These are phyloP conservation scores for Pleurotus cornucopiae DNA, from an alignment of 768 basidiomycete genomes.

Conservation along the genomic window DNA sequence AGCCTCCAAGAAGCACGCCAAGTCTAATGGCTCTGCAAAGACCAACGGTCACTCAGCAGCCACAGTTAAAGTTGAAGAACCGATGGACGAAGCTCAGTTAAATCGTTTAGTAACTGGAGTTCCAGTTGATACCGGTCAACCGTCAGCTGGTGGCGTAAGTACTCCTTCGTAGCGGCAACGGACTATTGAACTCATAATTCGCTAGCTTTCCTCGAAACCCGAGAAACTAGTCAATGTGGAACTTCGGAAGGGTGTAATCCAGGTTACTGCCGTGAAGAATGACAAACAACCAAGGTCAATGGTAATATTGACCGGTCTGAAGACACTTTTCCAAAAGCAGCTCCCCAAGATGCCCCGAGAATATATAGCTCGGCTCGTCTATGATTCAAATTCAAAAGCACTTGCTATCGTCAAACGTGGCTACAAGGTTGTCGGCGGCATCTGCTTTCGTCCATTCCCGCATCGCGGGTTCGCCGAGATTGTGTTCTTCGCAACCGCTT, in stretches of 20 bases:
- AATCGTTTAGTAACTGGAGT: constrained; percentile 77
- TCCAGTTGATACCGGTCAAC: constrained; percentile 61
- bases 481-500: constrained; percentile 96
- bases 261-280: constrained; percentile 81
- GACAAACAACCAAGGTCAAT: constrained; percentile 71
- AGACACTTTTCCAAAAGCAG: constrained; percentile 95
- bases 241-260: constrained; percentile 77
- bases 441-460: constrained; percentile 94
- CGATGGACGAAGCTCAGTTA: constrained; percentile 74
- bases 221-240: constrained; percentile 82
- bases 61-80: constrained; percentile 71
- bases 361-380: constrained; percentile 94
- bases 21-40: constrained; percentile 31
- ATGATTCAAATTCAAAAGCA: constrained; percentile 87
- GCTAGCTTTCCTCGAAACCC: constrained; percentile 49
- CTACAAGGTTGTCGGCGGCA: constrained; percentile 94
- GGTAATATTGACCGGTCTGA: constrained; percentile 89
- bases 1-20: constrained; percentile 34
- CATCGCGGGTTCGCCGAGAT: constrained; percentile 96
- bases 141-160: constrained; percentile 43
- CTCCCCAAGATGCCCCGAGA: constrained; percentile 98
- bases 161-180: no score
- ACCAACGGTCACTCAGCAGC: constrained; percentile 37
- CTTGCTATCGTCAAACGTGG: constrained; percentile 95
- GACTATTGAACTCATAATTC: constrained; percentile 1